These are phyloP conservation scores for Claviceps purpurea DNA, from an alignment of 2,329 filamentous ascomycete genomes.

Conservation along the genomic window DNA sequence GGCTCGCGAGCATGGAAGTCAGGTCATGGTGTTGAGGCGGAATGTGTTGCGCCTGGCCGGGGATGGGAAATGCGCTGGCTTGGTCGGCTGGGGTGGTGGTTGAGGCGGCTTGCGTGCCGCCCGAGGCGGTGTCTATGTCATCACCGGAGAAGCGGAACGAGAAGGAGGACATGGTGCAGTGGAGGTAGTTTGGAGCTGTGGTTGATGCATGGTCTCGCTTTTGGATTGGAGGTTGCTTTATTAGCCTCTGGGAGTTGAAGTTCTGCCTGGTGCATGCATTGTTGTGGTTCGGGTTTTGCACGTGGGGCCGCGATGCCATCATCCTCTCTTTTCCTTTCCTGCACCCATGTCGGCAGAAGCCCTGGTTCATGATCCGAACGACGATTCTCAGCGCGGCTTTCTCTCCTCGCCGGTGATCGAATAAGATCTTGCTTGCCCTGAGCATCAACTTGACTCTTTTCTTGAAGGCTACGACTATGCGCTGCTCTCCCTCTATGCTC, in stretches of 20 bases:
- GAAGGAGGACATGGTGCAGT: slow-evolving; percentile 29
- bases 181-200: not conserved
- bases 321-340: too few species aligned
- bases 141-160: slow-evolving; percentile 51
- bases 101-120: slow-evolving; percentile 1
- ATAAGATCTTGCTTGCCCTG: not conserved
- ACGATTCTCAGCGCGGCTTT: too few species aligned
- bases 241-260: not conserved
- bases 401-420: too few species aligned
- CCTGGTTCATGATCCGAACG: too few species aligned
- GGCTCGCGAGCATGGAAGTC: slow-evolving; percentile 34
- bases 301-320: not conserved
- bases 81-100: slow-evolving; percentile 7
- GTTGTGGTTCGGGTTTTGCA: not conserved
- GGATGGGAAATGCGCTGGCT: slow-evolving; percentile 44
- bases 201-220: not conserved
- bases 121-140: slow-evolving; percentile 39
- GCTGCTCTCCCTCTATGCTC: not conserved
- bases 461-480: slow-evolving; percentile 10
- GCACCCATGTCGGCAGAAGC: too few species aligned
- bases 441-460: too few species aligned
- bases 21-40: slow-evolving; percentile 39
- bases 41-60: slow-evolving; percentile 43
- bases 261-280: not conserved
- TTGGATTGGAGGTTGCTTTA: not conserved